phyloP scores from a whole-genome alignment of 2,329 filamentous ascomycete genomes.

The Epicoccum sorghinum region DNA sequence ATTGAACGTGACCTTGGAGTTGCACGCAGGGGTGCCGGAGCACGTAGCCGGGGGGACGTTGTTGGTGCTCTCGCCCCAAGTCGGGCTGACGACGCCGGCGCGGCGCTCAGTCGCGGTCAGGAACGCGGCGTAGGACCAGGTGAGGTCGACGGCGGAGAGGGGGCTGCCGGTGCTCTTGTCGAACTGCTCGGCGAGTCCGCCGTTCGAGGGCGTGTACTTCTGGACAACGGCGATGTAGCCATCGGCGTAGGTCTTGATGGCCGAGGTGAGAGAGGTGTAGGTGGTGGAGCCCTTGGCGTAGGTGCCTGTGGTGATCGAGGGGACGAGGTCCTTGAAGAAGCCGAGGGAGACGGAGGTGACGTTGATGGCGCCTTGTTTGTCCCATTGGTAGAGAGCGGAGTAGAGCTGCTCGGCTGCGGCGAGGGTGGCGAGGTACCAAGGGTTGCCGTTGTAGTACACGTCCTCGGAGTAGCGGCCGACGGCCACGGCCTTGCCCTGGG shows the following conservation, averaged over 20 bases:
- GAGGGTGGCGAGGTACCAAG: conserved; percentile 78
- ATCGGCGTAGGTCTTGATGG: conserved; percentile 69
- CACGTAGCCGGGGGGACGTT: conserved; percentile 52
- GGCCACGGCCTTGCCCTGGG: conserved; percentile 61
- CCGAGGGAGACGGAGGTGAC: conserved; percentile 68
- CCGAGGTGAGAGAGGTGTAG: conserved; percentile 62
- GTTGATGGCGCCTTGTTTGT: conserved; percentile 65
- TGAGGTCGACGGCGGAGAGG: conserved; percentile 69
- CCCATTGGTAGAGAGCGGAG: conserved; percentile 75
- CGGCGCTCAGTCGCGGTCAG: conserved; percentile 54
- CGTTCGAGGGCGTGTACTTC: conserved; percentile 62
- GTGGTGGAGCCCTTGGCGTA: conserved; percentile 63
- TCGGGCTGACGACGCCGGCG: conserved; percentile 17
- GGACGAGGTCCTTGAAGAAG: conserved; percentile 72
- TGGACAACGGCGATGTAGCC: conserved; percentile 58
- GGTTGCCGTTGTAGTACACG: conserved; percentile 77
- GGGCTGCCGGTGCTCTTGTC: conserved; percentile 57
- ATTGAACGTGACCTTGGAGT: conserved; percentile 50
- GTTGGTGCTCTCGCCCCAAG: conserved; percentile 40
- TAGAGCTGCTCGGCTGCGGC: conserved; percentile 83
- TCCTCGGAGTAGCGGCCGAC: conserved; percentile 60
- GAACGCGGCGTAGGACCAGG: conserved; percentile 76
- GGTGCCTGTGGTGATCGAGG: conserved; percentile 65
- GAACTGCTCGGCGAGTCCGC: conserved; percentile 73
- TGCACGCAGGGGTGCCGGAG: conserved; percentile 29